These are phyloP conservation scores for Phytopythium boreale DNA, from an alignment of 352 stramenopile species.

Conservation along the genomic window DNA sequence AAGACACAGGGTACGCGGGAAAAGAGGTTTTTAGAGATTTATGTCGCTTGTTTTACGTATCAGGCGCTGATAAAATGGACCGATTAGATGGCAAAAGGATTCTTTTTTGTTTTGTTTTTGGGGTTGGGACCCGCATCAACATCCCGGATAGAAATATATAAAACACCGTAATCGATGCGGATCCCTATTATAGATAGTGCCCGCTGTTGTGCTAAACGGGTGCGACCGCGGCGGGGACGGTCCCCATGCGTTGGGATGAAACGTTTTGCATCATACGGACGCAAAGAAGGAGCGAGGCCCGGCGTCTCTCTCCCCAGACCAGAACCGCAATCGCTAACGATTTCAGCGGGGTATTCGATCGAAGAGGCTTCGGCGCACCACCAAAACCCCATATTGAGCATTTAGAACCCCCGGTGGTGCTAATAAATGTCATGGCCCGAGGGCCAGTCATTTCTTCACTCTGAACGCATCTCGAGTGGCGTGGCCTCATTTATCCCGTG, in stretches of 20 bases:
- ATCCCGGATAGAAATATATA: no score
- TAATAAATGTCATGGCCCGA: slow-evolving; percentile 8
- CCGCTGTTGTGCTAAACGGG: no score
- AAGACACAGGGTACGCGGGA: background rate
- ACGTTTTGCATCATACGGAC: background rate
- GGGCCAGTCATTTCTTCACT: slow-evolving; percentile 11
- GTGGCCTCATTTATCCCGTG: slow-evolving; percentile 11
- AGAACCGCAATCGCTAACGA: background rate
- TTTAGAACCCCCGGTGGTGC: background rate
- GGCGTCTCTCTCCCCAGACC: background rate
- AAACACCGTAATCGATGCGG: no score
- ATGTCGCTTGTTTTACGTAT: background rate
- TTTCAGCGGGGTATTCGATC: background rate
- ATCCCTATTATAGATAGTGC: no score
- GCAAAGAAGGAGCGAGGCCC: background rate
- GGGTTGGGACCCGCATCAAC: no score
- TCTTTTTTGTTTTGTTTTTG: slow-evolving; percentile 1
- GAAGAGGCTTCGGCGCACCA: background rate
- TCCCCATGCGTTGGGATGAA: no score
- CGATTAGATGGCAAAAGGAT: background rate
- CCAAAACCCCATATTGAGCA: background rate
- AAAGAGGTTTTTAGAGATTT: background rate
- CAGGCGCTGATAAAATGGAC: background rate
- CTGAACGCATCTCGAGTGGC: slow-evolving; percentile 5
- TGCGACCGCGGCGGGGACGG: no score